Base-by-base conservation (phyloP, 1,284 basidiomycete genomes). In the Fistulinella cinereoalba region DNA sequence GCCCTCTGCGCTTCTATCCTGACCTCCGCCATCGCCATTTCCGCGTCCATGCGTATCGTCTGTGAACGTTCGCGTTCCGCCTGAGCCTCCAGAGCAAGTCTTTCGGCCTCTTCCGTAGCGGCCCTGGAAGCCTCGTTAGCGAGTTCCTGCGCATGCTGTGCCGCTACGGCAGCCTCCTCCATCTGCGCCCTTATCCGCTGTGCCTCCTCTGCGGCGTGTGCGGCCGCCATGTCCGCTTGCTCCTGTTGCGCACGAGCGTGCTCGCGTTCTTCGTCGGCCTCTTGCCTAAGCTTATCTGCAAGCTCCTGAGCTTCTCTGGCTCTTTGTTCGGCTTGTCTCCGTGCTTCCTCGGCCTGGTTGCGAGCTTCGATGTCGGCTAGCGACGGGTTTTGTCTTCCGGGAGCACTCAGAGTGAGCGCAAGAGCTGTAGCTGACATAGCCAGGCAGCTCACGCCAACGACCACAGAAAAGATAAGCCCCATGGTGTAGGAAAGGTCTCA, bases 371-470 rank as follows among this genome's bases (percentile, higher is more conserved):
- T 64, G 0, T 49, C 48, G 0, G 13, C 27, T 4, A 60, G 1
- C 15, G 51, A 53, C 1, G 62, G 61, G 16, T 60, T 62, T 7
- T 22, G 27, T 0, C 2, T n/a, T 6, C 42, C 40, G 13, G 58
- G 60, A 8, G 33, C 41, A 24, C 4, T 13, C 9, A 37, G 16
- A 13, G 36, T 22, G 6, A 24, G 10, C 15, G n/a, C n/a, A n/a
- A n/a, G n/a, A n/a, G 22, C 7, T 6, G 16, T 8, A n/a, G n/a
- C n/a, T n/a, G n/a, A n/a, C n/a, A n/a, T n/a, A n/a, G n/a, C n/a
- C n/a, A n/a, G n/a, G n/a, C n/a, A n/a, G n/a, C n/a, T n/a, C n/a
- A n/a, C n/a, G n/a, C n/a, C n/a, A n/a, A n/a, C n/a, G n/a, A n/a
- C n/a, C n/a, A n/a, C n/a, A n/a, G n/a, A n/a, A n/a, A n/a, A n/a